These are phyloP conservation scores for Taphrina sp. DNA, from an alignment of 1,139 yeast species.

Conservation along the genomic window DNA sequence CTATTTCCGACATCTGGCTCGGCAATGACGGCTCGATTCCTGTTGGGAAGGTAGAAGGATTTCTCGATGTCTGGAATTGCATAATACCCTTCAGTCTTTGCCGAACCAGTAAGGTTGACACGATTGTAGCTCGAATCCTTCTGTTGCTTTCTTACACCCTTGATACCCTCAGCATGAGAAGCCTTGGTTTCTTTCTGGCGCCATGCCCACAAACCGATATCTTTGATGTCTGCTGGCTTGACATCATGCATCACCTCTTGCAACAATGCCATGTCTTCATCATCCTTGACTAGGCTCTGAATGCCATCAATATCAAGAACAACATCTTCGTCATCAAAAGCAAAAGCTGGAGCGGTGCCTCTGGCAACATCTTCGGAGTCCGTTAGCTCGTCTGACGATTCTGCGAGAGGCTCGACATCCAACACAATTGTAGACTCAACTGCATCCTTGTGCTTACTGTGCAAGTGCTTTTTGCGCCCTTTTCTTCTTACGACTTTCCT, in stretches of 20 bases:
- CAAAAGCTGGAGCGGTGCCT: neutral
- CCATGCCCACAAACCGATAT: constrained; percentile 69
- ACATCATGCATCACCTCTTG: constrained; percentile 47
- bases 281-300: constrained; percentile 62
- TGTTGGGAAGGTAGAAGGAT: constrained; percentile 74
- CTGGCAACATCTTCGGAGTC: neutral
- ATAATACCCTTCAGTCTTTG: constrained; percentile 70
- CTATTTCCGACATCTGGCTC: constrained; percentile 43
- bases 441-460: no score
- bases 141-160: constrained; percentile 35
- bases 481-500: no score
- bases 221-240: constrained; percentile 45
- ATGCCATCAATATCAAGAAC: constrained; percentile 54
- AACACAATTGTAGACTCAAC: neutral
- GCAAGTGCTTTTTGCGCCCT: no score
- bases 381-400: neutral
- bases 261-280: constrained; percentile 65
- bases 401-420: neutral
- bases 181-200: constrained; percentile 49
- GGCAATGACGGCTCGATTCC: constrained; percentile 54
- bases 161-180: constrained; percentile 37
- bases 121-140: constrained; percentile 46
- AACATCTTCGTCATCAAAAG: constrained; percentile 37
- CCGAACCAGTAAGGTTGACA: constrained; percentile 58
- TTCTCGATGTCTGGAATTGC: constrained; percentile 74